Evolutionary conservation across 2,329 filamentous ascomycete genomes (phyloP).

Genomic region (Xylariaceae sp.): DNA sequence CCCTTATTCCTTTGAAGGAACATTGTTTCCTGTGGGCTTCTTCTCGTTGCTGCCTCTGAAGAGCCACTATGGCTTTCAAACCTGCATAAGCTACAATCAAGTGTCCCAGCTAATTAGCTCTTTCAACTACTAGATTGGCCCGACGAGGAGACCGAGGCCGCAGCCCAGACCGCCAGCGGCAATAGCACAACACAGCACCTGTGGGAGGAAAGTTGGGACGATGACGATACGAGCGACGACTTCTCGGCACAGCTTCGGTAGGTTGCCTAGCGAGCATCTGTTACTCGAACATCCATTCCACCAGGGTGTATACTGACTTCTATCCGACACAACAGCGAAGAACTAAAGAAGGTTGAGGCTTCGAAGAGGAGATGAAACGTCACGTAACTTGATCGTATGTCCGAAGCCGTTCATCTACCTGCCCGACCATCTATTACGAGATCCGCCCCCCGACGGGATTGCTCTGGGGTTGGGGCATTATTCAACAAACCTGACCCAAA

Average conservation of each 20-base stretch:
- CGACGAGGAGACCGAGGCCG: slow-evolving; percentile 86
- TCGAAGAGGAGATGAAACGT: slow-evolving; percentile 65
- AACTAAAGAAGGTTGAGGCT: slow-evolving; percentile 91
- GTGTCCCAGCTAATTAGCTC: neutral
- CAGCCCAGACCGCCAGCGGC: slow-evolving; percentile 49
- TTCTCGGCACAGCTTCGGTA: slow-evolving; percentile 95
- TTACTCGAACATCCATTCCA: no score
- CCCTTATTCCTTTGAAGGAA: neutral
- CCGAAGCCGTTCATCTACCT: no score
- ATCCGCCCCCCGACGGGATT: no score
- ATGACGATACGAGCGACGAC: slow-evolving; percentile 95
- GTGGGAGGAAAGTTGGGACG: slow-evolving; percentile 99
- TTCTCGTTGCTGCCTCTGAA: neutral
- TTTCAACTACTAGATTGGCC: slow-evolving; percentile 75
- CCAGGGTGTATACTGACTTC: neutral
- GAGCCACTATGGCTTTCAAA: neutral
- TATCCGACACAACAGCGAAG: slow-evolving; percentile 67
- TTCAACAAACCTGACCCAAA: no score
- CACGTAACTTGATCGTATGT: neutral
- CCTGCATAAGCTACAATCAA: neutral
- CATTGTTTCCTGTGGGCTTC: neutral
- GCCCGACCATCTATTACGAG: no score
- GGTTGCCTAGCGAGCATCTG: slow-evolving; percentile 42
- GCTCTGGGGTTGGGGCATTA: no score
- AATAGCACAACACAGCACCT: slow-evolving; percentile 75